A percentile compares a stretch with the other conserved stretches of the same genome.
Conservation (phyloP, 225 moss, liverwort and hornwort genomes). For the Bryum argenteum region DNA sequence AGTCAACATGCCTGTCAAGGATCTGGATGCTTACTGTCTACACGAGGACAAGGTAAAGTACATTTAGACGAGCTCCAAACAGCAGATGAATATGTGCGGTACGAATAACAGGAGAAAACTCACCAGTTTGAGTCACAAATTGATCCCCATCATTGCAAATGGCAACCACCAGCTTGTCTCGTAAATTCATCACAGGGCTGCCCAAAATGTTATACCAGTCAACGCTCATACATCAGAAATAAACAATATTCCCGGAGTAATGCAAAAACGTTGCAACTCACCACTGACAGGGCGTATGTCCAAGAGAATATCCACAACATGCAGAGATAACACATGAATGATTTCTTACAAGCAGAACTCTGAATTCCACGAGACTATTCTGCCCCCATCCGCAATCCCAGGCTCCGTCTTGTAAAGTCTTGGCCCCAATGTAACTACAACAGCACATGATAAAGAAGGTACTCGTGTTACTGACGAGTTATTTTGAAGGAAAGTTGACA, state of each 20-base stretch:
- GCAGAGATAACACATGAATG: neutral
- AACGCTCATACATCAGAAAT: neutral
- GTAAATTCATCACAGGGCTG: constrained; percentile 70
- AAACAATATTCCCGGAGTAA: neutral
- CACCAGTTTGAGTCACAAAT: constrained; percentile 51
- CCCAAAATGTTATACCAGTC: neutral
- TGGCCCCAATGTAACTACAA: constrained; percentile 68
- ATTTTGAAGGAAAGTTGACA: neutral
- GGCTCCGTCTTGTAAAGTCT: constrained; percentile 56
- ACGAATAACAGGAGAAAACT: constrained; percentile 17
- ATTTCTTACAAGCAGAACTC: constrained; percentile 50
- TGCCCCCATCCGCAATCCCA: constrained; percentile 46
- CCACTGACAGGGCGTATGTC: neutral
- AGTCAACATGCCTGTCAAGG: neutral
- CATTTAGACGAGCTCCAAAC: neutral
- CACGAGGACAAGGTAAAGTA: neutral
- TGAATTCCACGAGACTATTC: constrained; percentile 64
- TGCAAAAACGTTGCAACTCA: neutral
- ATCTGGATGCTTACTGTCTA: neutral
- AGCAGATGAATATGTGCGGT: neutral
- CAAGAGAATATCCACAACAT: neutral
- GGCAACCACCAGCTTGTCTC: constrained; percentile 69
- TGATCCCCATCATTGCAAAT: constrained; percentile 61
- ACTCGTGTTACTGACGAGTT: neutral
- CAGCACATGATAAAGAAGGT: neutral